A percentile compares a stretch with the other conserved stretches of the same genome.
These are phyloP conservation scores for Botrytis sinoallii DNA, from an alignment of 2,329 filamentous ascomycete species.

Conservation along the genomic window DNA sequence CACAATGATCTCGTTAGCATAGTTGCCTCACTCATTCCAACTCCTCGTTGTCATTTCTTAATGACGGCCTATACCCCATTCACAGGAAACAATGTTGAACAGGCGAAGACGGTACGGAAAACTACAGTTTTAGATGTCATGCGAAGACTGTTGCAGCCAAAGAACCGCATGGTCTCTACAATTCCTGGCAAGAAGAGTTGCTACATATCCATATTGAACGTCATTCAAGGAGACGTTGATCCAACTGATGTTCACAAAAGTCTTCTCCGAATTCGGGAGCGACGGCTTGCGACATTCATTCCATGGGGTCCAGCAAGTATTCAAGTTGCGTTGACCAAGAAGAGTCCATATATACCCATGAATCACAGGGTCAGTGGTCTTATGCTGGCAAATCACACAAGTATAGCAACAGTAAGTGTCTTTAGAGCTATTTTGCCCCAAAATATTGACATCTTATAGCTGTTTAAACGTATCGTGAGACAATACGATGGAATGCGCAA, in stretches of 20 bases:
- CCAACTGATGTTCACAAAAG: conserved; percentile 99
- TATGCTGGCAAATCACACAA: conserved; percentile 98
- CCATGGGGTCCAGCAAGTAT: conserved; percentile 98
- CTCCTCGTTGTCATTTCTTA: conserved; percentile 93
- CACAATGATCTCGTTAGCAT: conserved; percentile 99
- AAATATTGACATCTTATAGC: conserved; percentile 40
- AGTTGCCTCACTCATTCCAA: conserved; percentile 91
- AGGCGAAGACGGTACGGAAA: conserved; percentile 96
- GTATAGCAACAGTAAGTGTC: conserved; percentile 76
- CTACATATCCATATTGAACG: conserved; percentile 98
- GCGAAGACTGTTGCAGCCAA: conserved; percentile 90
- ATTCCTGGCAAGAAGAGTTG: conserved; percentile 95
- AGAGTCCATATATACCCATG: conserved; percentile 92
- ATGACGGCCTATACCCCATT: conserved; percentile 99
- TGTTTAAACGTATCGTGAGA: conserved; percentile 90
- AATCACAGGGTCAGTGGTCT: conserved; percentile 91
- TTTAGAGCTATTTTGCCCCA: neutral
- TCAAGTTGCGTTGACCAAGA: conserved; percentile 93
- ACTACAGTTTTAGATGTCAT: conserved; percentile 98
- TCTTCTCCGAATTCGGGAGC: conserved; percentile 89
- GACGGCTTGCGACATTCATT: conserved; percentile 91
- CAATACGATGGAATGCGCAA: conserved; percentile 95
- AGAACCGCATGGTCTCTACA: conserved; percentile 98
- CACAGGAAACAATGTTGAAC: conserved; percentile 91
- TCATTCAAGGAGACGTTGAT: conserved; percentile 97